phyloP scores from a whole-genome alignment of 2,329 filamentous ascomycete genomes.

The Botrytis sinoallii region DNA sequence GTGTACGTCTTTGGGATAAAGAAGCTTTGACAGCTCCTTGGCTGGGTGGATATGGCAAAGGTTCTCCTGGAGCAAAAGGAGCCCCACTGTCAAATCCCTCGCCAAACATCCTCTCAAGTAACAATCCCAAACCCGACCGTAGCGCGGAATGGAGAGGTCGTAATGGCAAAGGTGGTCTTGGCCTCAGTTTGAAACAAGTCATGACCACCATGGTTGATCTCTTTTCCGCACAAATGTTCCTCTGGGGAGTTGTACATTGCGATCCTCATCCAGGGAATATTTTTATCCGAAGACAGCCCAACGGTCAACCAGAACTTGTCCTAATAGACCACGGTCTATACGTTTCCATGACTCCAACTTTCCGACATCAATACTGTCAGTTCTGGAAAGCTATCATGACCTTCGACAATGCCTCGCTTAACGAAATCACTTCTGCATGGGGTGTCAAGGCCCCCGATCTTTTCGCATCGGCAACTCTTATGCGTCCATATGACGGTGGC shows the following conservation, averaged over 20 bases:
- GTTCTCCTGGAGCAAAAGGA: conserved; percentile 75
- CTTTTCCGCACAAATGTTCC: conserved; percentile 97
- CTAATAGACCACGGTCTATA: conserved; percentile 97
- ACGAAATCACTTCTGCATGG: conserved; percentile 72
- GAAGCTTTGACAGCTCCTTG: conserved; percentile 73
- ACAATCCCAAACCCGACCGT: conserved; percentile 74
- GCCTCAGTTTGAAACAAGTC: conserved; percentile 76
- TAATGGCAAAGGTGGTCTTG: conserved; percentile 73
- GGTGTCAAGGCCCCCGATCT: conserved; percentile 86
- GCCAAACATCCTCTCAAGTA: conserved; percentile 43
- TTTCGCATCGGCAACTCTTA: conserved; percentile 84
- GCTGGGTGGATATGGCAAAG: conserved; percentile 71
- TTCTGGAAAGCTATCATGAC: conserved; percentile 96
- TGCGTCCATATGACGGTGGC: conserved; percentile 88
- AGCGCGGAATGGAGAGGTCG: conserved; percentile 72
- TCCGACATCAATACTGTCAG: conserved; percentile 78
- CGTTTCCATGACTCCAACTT: conserved; percentile 80
- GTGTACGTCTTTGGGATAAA: conserved; percentile 89
- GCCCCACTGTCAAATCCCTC: conserved; percentile 47
- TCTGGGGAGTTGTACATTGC: conserved; percentile 93
- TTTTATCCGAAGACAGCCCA: conserved; percentile 82
- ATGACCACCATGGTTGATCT: conserved; percentile 97
- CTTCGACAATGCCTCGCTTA: conserved; percentile 82
- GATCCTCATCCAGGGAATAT: conserved; percentile 98
- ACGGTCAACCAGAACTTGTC: conserved; percentile 82